These are phyloP conservation scores for Triticum turgidum DNA, from an alignment of 176 grass and related monocot species.

Conservation along the genomic window DNA sequence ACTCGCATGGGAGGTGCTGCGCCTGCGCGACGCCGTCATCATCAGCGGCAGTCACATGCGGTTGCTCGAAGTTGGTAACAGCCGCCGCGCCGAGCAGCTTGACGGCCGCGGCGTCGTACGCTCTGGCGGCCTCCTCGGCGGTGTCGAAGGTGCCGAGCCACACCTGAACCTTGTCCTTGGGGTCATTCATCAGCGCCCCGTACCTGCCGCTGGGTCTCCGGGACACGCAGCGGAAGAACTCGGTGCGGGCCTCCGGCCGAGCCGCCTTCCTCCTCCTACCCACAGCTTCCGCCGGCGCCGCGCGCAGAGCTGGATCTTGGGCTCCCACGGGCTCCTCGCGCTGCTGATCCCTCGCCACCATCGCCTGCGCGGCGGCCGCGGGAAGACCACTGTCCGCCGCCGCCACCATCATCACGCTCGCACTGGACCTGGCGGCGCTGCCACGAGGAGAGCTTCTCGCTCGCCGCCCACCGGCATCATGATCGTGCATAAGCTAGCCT, in stretches of 20 bases:
- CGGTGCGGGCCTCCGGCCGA: not conserved
- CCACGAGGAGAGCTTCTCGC: not conserved
- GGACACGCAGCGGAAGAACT: not conserved
- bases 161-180: not conserved
- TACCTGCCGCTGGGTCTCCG: not conserved
- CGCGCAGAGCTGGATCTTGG: not conserved
- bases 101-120: not conserved
- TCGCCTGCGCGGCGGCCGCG: not conserved
- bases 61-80: not conserved
- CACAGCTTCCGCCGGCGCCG: not conserved
- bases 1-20: no score
- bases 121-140: constrained; percentile 69
- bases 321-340: not conserved
- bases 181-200: not conserved
- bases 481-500: not conserved
- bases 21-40: no score
- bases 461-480: not conserved
- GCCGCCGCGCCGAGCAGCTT: not conserved
- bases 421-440: not conserved
- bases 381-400: not conserved
- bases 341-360: not conserved
- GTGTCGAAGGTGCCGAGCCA: constrained; percentile 89
- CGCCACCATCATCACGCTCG: not conserved
- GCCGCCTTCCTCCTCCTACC: not conserved
- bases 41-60: no score